Conservation (phyloP, 2,329 filamentous ascomycete genomes). For the Pezizomycotina sp. region DNA sequence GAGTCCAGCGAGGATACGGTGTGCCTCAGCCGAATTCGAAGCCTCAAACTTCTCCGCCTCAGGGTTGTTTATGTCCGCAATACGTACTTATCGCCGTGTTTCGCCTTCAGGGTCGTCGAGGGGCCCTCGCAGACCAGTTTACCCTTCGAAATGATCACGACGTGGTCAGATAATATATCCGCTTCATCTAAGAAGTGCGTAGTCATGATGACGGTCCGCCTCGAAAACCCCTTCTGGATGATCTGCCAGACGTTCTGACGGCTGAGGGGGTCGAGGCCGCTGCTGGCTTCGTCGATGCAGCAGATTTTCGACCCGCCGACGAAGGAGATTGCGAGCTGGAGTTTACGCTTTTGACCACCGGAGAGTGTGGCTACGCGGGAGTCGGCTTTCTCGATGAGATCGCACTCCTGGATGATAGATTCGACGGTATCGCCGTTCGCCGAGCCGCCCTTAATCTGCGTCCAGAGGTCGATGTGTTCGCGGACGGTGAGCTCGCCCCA, state of each 20-base stretch:
- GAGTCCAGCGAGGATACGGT: slow-evolving; percentile 51
- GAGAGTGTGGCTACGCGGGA: slow-evolving; percentile 63
- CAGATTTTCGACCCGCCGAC: slow-evolving; percentile 76
- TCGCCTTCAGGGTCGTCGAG: slow-evolving; percentile 69
- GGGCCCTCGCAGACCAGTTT: slow-evolving; percentile 67
- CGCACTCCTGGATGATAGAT: slow-evolving; percentile 52
- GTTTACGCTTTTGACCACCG: slow-evolving; percentile 79
- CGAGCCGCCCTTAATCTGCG: slow-evolving; percentile 52
- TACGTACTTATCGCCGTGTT: slow-evolving; percentile 66
- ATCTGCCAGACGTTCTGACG: slow-evolving; percentile 91
- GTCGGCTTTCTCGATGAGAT: slow-evolving; percentile 56
- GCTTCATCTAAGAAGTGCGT: slow-evolving; percentile 93
- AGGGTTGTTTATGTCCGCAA: slow-evolving; percentile 54
- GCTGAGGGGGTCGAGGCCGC: slow-evolving; percentile 71
- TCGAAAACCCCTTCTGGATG: slow-evolving; percentile 63
- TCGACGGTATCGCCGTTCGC: slow-evolving; percentile 43
- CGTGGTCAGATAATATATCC: slow-evolving; percentile 73
- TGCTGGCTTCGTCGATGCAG: slow-evolving; percentile 81
- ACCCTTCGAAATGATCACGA: slow-evolving; percentile 74
- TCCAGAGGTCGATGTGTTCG: slow-evolving; percentile 75
- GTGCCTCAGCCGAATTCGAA: slow-evolving; percentile 49
- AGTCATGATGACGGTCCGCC: slow-evolving; percentile 68
- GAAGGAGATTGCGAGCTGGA: slow-evolving; percentile 89
- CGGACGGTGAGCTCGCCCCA: slow-evolving; percentile 79
- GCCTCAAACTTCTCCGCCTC: slow-evolving; percentile 36